Evolutionary conservation across 768 basidiomycete genomes (phyloP).

Genomic region (Serendipita sp.): DNA sequence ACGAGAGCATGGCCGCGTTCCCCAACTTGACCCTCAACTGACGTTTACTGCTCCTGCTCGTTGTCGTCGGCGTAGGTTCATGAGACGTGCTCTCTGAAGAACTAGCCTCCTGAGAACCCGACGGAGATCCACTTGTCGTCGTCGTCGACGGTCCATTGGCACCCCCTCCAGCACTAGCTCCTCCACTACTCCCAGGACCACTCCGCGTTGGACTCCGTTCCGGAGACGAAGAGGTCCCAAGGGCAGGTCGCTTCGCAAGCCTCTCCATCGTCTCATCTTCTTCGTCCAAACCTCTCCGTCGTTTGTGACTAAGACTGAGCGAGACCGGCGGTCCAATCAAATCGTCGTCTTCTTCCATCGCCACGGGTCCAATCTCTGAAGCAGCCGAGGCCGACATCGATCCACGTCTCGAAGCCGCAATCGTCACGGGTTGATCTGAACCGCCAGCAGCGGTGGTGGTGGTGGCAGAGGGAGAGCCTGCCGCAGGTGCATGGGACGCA

Average conservation of each 20-base stretch:
- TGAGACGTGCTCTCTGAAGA: neutral
- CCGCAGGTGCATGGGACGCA: neutral
- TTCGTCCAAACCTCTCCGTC: neutral
- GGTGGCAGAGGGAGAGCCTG: neutral
- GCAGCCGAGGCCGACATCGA: neutral
- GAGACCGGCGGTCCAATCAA: neutral
- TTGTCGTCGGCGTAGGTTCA: neutral
- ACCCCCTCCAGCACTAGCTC: neutral
- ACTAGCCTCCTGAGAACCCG: neutral
- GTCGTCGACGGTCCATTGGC: neutral
- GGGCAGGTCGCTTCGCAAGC: constrained; percentile 1
- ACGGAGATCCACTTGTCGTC: neutral
- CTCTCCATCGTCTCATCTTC: neutral
- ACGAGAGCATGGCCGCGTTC: neutral
- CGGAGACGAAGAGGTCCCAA: neutral
- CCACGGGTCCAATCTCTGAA: neutral
- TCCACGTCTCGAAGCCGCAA: neutral
- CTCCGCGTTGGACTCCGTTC: neutral
- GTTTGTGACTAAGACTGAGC: neutral
- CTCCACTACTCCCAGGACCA: neutral
- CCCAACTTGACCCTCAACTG: neutral
- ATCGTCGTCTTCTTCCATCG: neutral
- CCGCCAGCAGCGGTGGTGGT: too few relatives aligned
- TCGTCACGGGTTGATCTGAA: neutral
- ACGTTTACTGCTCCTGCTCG: neutral